phyloP scores from a whole-genome alignment of 1,284 basidiomycete genomes.

The Tilletia horrida region DNA sequence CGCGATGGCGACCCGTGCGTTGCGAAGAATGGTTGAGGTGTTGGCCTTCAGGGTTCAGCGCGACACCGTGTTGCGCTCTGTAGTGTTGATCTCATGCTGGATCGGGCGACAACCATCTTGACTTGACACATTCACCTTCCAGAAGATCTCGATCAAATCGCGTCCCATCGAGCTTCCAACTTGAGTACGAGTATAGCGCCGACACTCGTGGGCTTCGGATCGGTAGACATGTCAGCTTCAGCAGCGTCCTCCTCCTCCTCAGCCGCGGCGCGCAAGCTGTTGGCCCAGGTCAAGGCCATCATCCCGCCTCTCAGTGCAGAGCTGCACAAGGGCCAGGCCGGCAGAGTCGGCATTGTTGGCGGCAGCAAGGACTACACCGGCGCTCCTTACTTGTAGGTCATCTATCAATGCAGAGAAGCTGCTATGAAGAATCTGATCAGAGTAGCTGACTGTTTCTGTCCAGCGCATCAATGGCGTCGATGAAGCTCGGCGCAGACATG shows the following conservation, averaged over 20 bases:
- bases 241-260: constrained; percentile 10
- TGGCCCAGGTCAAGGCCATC: constrained; percentile 63
- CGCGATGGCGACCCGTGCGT: neutral
- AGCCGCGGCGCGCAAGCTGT: neutral
- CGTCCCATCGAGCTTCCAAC: no score
- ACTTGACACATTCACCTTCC: no score
- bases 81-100: no score
- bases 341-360: constrained; percentile 88
- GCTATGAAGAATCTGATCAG: no score
- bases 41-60: neutral
- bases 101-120: no score
- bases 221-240: neutral
- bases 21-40: neutral
- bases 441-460: neutral
- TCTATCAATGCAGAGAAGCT: no score
- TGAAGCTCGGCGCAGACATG: constrained; percentile 71
- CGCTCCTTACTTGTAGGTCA: constrained; percentile 73
- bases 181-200: no score
- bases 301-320: constrained; percentile 79
- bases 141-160: no score
- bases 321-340: constrained; percentile 93
- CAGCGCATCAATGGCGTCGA: constrained; percentile 37
- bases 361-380: constrained; percentile 93
- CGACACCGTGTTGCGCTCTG: neutral
- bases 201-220: neutral